Evolutionary conservation across 225 moss, liverwort and hornwort genomes (phyloP).

Genomic region (Rhytidiadelphus loreus): DNA sequence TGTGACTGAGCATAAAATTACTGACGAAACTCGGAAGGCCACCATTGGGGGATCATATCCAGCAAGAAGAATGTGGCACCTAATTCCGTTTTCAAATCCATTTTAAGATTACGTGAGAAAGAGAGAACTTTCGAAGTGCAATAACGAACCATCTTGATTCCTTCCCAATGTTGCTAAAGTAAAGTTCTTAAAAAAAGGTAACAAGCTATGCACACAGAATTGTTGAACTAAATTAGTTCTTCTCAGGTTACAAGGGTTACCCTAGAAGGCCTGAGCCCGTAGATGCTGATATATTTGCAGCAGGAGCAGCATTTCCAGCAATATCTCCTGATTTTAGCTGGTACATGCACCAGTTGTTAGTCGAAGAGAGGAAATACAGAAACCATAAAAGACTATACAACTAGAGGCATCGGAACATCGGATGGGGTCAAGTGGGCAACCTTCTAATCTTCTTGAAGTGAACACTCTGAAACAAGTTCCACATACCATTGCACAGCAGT

Average conservation of each 20-base stretch:
- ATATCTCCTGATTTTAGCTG: constrained; percentile 61
- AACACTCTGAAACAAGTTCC: not conserved
- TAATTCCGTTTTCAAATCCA: not conserved
- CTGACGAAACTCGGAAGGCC: not conserved
- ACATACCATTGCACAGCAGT: not conserved
- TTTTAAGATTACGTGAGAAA: not conserved
- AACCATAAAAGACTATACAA: not conserved
- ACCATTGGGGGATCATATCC: not conserved
- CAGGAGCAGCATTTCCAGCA: constrained; percentile 19
- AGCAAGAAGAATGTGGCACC: not conserved
- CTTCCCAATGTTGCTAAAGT: not conserved
- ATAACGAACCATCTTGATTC: not conserved
- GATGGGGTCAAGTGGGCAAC: not conserved
- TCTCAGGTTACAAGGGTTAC: constrained; percentile 4
- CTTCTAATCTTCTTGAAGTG: not conserved
- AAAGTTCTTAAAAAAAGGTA: not conserved
- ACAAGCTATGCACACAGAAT: not conserved
- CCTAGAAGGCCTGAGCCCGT: constrained; percentile 74
- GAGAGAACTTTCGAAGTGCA: not conserved
- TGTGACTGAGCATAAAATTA: not conserved
- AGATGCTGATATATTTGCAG: constrained; percentile 16
- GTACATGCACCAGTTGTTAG: not conserved
- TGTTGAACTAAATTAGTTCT: not conserved
- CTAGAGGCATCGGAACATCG: not conserved
- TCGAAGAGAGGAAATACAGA: not conserved